Evolutionary conservation across 805 yeast species (phyloP).

Genomic region (Metschnikowia similis): DNA sequence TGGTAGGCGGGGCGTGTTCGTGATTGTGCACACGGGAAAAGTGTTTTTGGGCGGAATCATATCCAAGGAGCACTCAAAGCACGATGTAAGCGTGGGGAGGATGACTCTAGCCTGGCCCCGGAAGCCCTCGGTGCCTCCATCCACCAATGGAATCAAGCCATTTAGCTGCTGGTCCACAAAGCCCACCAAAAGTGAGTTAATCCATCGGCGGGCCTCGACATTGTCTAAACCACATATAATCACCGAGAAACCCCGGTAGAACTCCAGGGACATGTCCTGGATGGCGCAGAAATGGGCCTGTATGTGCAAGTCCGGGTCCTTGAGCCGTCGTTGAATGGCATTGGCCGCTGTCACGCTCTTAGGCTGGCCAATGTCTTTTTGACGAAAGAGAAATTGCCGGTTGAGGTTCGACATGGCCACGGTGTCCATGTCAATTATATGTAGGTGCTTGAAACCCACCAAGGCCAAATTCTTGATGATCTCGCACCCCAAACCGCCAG

Average conservation of each 20-base stretch:
- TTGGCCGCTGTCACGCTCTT: conserved; percentile 65
- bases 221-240: conserved; percentile 87
- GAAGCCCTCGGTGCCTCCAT: conserved; percentile 95
- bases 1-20: conserved; percentile 89
- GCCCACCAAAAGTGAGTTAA: conserved; percentile 62
- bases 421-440: conserved; percentile 79
- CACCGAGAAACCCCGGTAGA: conserved; percentile 63
- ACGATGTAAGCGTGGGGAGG: conserved; percentile 78
- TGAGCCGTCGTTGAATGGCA: conserved; percentile 47
- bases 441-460: conserved; percentile 61
- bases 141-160: conserved; percentile 53
- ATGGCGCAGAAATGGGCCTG: conserved; percentile 62
- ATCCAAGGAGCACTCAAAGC: conserved; percentile 88
- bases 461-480: conserved; percentile 67
- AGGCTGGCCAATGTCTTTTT: conserved; percentile 56
- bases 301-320: conserved; percentile 35
- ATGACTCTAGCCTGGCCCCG: conserved; percentile 88
- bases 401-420: conserved; percentile 74
- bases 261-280: conserved; percentile 52
- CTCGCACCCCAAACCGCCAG: conserved; percentile 85
- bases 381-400: conserved; percentile 68
- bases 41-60: conserved; percentile 62
- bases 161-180: conserved; percentile 48
- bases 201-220: conserved; percentile 88
- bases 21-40: conserved; percentile 90